Conservation (phyloP, 129 eudicot species). For the Centrapalus pauciflorus region DNA sequence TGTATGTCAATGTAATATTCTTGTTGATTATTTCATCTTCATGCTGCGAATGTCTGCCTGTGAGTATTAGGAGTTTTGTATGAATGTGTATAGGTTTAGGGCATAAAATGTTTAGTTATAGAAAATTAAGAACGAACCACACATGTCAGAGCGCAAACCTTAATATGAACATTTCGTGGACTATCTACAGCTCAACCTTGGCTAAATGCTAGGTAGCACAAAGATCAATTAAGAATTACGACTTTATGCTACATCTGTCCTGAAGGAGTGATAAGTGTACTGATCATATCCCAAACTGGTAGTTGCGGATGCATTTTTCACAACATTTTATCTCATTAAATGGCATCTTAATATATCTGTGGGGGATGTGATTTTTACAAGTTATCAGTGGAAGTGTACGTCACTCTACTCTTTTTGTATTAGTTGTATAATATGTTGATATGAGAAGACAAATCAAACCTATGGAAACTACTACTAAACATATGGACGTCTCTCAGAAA, state of each 20-base stretch:
- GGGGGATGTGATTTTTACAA: background rate
- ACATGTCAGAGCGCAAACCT: background rate
- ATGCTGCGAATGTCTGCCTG: background rate
- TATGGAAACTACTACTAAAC: too few species aligned
- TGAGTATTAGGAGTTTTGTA: background rate
- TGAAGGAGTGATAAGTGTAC: slow-evolving; percentile 5
- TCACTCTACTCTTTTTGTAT: background rate
- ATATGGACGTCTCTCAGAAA: too few species aligned
- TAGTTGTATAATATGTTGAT: background rate
- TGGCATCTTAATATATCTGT: background rate
- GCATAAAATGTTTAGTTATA: too few species aligned
- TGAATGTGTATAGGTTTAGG: background rate
- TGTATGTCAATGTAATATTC: too few species aligned
- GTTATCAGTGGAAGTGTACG: background rate
- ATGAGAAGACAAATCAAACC: background rate
- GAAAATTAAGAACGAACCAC: too few species aligned
- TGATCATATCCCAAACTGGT: background rate
- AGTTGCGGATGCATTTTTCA: background rate
- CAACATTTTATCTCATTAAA: background rate
- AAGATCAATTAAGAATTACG: background rate
- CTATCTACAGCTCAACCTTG: background rate
- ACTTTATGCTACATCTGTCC: background rate
- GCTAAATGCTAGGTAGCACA: background rate
- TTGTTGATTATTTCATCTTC: slow-evolving; percentile 4
- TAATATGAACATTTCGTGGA: background rate